A percentile compares a stretch with the other conserved stretches of the same genome.
phyloP scores from a whole-genome alignment of 805 yeast species.

The Lipomyces orientalis region DNA sequence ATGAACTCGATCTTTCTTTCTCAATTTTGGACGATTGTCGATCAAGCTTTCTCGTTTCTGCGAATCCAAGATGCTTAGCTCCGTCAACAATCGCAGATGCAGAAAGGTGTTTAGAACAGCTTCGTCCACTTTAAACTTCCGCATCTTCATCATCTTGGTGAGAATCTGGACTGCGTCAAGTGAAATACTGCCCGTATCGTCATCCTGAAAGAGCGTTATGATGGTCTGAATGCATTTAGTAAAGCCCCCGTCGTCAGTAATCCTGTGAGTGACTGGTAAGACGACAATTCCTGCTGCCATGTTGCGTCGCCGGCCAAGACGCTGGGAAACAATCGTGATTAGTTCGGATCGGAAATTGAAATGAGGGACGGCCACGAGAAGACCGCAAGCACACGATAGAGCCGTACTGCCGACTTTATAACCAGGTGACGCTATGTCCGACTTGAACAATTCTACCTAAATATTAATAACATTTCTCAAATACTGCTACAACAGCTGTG shows the following conservation, averaged over 20 bases:
- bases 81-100: conserved; percentile 56
- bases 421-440: conserved; percentile 31
- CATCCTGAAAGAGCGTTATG: conserved; percentile 75
- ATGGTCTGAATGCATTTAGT: conserved; percentile 65
- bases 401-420: conserved; percentile 51
- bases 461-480: not conserved
- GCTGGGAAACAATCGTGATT: conserved; percentile 66
- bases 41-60: conserved; percentile 38
- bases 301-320: conserved; percentile 61
- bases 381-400: conserved; percentile 78
- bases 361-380: conserved; percentile 68
- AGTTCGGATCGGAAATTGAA: conserved; percentile 85
- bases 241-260: conserved; percentile 53
- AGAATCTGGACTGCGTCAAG: conserved; percentile 72
- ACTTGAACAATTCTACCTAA: conserved; percentile 28
- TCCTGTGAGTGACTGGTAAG: conserved; percentile 6
- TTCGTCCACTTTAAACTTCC: conserved; percentile 83
- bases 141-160: conserved; percentile 70
- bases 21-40: conserved; percentile 51
- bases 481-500: not conserved
- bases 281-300: conserved; percentile 37
- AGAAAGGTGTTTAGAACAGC: conserved; percentile 75
- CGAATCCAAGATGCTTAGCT: conserved; percentile 39
- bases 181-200: conserved; percentile 79
- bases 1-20: conserved; percentile 89